Conservation (phyloP, 2,329 filamentous ascomycete species). For the Nannizzia gypsea region DNA sequence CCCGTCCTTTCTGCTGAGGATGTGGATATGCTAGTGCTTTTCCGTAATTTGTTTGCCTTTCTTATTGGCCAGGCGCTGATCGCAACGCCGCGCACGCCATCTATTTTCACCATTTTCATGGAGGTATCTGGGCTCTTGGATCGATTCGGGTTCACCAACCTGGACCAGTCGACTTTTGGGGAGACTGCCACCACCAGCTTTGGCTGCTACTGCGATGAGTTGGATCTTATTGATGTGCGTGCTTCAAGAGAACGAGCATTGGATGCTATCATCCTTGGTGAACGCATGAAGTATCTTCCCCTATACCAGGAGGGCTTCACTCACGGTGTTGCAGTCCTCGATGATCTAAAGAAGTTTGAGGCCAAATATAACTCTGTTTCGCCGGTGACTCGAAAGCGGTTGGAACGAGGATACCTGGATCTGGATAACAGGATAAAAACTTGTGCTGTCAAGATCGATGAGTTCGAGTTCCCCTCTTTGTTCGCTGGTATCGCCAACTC, state of each 20-base stretch:
- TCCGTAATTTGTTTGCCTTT: conserved; percentile 54
- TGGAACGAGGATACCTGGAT: conserved; percentile 73
- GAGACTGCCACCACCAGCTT: conserved; percentile 45
- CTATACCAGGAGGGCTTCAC: conserved; percentile 88
- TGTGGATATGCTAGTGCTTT: conserved; percentile 45
- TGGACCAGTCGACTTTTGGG: conserved; percentile 53
- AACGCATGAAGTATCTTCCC: conserved; percentile 67
- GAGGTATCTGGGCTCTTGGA: conserved; percentile 47
- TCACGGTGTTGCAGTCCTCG: conserved; percentile 75
- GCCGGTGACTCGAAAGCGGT: conserved; percentile 57
- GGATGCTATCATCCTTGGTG: conserved; percentile 77
- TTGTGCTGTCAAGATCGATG: conserved; percentile 61
- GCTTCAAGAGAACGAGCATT: conserved; percentile 77
- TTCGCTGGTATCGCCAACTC: conserved; percentile 83
- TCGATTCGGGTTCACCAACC: conserved; percentile 49
- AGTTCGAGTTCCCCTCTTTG: conserved; percentile 83
- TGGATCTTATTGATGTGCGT: conserved; percentile 66
- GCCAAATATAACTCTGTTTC: conserved; percentile 61
- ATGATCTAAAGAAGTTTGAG: conserved; percentile 58
- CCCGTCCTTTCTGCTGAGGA: conserved; percentile 36
- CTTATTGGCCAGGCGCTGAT: conserved; percentile 50
- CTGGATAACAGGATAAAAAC: conserved; percentile 59
- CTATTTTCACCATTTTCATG: conserved; percentile 50
- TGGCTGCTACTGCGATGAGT: conserved; percentile 58
- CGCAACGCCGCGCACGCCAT: conserved; percentile 43